Percentiles rank a stretch among this genome's conserved stretches.
phyloP scores from a whole-genome alignment of 257 asterid species.

The Solanum tacnaense region DNA sequence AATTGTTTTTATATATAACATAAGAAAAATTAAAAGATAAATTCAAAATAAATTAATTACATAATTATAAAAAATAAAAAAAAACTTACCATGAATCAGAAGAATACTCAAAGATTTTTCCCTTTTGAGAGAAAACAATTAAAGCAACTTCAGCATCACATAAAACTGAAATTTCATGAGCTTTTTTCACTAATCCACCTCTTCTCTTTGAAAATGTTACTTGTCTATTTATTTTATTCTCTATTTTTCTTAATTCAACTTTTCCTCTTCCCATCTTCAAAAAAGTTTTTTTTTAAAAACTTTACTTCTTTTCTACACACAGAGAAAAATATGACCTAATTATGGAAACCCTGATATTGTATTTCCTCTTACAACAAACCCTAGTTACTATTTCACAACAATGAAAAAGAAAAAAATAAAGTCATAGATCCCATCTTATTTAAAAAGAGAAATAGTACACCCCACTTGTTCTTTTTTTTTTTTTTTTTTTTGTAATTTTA shows the following conservation, averaged over 20 bases:
- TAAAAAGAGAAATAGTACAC: not conserved
- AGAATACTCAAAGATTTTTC: slow-evolving; percentile 70
- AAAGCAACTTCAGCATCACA: slow-evolving; percentile 79
- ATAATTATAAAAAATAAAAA: too few relatives aligned
- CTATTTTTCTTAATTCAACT: slow-evolving; percentile 65
- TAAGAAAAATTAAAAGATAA: not conserved
- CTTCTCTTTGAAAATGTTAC: slow-evolving; percentile 86
- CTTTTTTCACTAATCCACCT: slow-evolving; percentile 66
- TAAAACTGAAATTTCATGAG: slow-evolving; percentile 75
- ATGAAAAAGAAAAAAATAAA: not conserved
- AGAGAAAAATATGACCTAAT: slow-evolving; percentile 11
- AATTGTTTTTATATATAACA: not conserved
- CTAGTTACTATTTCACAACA: not conserved
- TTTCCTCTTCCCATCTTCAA: slow-evolving; percentile 75
- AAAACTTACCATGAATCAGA: slow-evolving; percentile 49
- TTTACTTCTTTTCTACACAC: not conserved
- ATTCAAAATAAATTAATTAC: not conserved
- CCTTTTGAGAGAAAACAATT: slow-evolving; percentile 69
- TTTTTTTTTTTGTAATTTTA: not conserved
- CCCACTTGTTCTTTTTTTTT: not conserved
- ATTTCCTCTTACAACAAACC: not conserved
- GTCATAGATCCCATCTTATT: not conserved
- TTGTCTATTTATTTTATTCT: slow-evolving; percentile 76
- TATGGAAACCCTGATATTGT: slow-evolving; percentile 26
- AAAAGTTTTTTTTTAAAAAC: not conserved